These are phyloP conservation scores for Aspergillus fructus DNA, from an alignment of 2,329 filamentous ascomycete species.

Conservation along the genomic window DNA sequence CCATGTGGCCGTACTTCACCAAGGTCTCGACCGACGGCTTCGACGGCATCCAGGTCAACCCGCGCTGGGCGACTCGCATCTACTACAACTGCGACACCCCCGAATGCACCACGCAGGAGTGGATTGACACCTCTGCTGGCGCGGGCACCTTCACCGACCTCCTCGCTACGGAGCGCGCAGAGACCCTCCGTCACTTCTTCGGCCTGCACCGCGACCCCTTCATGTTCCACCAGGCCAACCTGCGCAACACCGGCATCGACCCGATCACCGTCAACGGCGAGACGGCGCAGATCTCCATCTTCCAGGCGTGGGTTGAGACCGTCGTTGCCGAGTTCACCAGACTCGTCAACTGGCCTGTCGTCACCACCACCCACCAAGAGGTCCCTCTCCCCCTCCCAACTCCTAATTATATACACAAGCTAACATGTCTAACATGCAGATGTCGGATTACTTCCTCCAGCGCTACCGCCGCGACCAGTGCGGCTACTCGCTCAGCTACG, in stretches of 20 bases:
- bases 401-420: not conserved
- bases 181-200: constrained; percentile 58
- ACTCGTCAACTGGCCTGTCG: constrained; percentile 55
- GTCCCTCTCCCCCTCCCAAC: constrained; percentile 26
- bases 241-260: constrained; percentile 52
- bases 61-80: constrained; percentile 61
- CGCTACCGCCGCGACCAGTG: constrained; percentile 57
- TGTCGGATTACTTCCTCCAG: constrained; percentile 52
- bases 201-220: constrained; percentile 56
- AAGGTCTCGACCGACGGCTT: constrained; percentile 54
- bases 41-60: constrained; percentile 57
- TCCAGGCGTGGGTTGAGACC: constrained; percentile 59
- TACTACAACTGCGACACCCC: constrained; percentile 65
- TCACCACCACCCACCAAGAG: constrained; percentile 58
- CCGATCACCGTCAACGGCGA: constrained; percentile 51
- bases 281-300: constrained; percentile 50
- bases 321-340: constrained; percentile 55
- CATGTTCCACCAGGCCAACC: constrained; percentile 67
- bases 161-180: constrained; percentile 50
- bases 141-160: constrained; percentile 55
- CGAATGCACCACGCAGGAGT: constrained; percentile 58
- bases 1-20: constrained; percentile 57
- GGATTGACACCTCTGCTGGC: constrained; percentile 59
- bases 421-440: constrained; percentile 19
- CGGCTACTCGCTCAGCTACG: constrained; percentile 50